These are phyloP conservation scores for Arthrobotrys iridis DNA, from an alignment of 2,329 filamentous ascomycete genomes.

Conservation along the genomic window DNA sequence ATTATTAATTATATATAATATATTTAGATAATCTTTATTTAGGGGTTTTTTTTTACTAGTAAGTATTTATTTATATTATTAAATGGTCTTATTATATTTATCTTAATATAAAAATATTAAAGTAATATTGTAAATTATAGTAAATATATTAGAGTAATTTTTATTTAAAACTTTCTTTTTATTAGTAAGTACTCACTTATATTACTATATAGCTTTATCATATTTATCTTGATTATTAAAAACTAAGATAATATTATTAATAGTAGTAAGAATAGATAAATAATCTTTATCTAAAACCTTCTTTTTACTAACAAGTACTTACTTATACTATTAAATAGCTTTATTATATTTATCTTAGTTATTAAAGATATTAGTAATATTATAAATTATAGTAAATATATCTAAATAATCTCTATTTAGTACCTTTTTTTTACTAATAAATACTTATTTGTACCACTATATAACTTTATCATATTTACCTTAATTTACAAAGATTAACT, in stretches of 20 bases:
- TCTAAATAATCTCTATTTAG: too few species aligned
- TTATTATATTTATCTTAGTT: neutral
- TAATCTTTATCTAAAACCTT: neutral
- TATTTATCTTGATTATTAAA: neutral
- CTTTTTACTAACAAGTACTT: neutral
- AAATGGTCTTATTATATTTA: too few species aligned
- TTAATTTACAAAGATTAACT: too few species aligned
- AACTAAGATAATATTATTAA: neutral
- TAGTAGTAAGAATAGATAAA: neutral
- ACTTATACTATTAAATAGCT: neutral
- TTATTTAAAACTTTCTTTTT: neutral
- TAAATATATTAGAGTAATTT: neutral
- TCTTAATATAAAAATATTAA: neutral
- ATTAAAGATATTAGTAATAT: neutral
- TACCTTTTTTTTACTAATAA: too few species aligned
- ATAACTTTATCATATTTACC: too few species aligned
- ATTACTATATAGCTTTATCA: neutral
- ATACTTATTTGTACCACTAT: too few species aligned
- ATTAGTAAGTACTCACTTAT: neutral
- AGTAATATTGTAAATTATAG: neutral
- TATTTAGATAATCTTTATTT: neutral
- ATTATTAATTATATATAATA: neutral
- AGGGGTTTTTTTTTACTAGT: neutral
- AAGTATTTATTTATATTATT: neutral
- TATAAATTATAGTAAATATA: neutral